These are phyloP conservation scores for Pholiota adiposa DNA, from an alignment of 1,284 basidiomycete species.

Conservation along the genomic window DNA sequence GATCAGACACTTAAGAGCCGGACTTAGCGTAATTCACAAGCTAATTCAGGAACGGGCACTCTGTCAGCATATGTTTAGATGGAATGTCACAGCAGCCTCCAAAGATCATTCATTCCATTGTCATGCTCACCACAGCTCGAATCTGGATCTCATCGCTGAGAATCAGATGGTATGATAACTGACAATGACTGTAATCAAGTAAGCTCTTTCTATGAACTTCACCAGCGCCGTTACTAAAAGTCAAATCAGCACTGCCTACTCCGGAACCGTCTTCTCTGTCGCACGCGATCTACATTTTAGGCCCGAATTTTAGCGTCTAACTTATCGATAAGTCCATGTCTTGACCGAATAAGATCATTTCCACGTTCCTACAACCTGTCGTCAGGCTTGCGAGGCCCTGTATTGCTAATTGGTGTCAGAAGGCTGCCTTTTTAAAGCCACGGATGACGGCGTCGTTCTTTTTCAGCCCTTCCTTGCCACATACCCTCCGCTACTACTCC, in stretches of 20 bases:
- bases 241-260: constrained; percentile 3
- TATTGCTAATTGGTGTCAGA: constrained; percentile 13
- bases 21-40: neutral
- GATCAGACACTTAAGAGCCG: neutral
- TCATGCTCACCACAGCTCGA: neutral
- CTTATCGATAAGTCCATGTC: neutral
- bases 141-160: neutral
- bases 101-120: neutral
- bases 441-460: constrained; percentile 16
- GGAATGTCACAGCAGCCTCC: neutral
- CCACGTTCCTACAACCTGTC: constrained; percentile 14
- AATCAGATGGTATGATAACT: neutral
- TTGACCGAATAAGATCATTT: constrained; percentile 12
- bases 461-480: constrained; percentile 4
- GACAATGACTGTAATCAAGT: neutral
- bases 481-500: neutral
- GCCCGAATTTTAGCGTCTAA: constrained; percentile 7
- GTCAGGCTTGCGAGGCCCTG: constrained; percentile 11
- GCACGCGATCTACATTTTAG: constrained; percentile 8
- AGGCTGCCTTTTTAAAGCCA: constrained; percentile 12
- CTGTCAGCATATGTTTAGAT: constrained; percentile 10
- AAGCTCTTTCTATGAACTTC: neutral
- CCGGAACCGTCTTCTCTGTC: neutral
- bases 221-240: neutral
- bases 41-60: constrained; percentile 7